phyloP scores from a whole-genome alignment of 768 basidiomycete species.

The Trametopsis cervina region DNA sequence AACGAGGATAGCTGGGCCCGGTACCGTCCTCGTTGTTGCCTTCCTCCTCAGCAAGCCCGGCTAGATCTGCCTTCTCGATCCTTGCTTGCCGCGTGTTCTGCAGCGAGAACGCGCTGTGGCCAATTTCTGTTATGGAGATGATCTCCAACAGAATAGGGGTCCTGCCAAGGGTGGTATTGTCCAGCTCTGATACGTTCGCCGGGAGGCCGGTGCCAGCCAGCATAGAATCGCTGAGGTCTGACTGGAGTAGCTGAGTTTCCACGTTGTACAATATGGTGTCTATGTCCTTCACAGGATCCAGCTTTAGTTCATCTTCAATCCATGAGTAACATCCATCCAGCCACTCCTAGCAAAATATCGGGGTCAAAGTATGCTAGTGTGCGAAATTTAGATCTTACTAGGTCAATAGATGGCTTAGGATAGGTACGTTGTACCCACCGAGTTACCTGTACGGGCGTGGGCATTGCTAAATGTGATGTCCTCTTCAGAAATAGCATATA shows the following conservation, averaged over 20 bases:
- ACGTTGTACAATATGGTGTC: constrained; percentile 47
- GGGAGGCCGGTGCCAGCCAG: constrained; percentile 64
- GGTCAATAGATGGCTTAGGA: constrained; percentile 57
- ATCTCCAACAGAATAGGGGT: constrained; percentile 71
- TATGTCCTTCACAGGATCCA: constrained; percentile 42
- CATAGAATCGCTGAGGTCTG: constrained; percentile 69
- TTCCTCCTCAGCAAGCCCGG: constrained; percentile 41
- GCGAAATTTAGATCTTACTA: constrained; percentile 31
- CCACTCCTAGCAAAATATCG: constrained; percentile 56
- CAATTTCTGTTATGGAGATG: constrained; percentile 73
- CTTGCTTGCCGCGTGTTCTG: constrained; percentile 63
- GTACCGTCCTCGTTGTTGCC: constrained; percentile 57
- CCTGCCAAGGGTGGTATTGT: constrained; percentile 31
- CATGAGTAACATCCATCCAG: constrained; percentile 65
- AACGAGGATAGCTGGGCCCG: constrained; percentile 74
- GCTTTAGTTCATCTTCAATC: constrained; percentile 41
- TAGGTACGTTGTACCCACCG: constrained; percentile 52
- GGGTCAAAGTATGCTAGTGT: neutral
- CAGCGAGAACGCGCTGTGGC: constrained; percentile 74
- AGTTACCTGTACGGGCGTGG: constrained; percentile 28
- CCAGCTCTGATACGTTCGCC: constrained; percentile 28
- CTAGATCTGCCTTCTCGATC: constrained; percentile 47
- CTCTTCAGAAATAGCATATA: too few species aligned
- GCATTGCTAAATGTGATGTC: too few species aligned
- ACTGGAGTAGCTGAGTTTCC: constrained; percentile 62